Evolutionary conservation across 192 early-diverging fungal species (phyloP).

Genomic region (Cetraspora pellucida): DNA sequence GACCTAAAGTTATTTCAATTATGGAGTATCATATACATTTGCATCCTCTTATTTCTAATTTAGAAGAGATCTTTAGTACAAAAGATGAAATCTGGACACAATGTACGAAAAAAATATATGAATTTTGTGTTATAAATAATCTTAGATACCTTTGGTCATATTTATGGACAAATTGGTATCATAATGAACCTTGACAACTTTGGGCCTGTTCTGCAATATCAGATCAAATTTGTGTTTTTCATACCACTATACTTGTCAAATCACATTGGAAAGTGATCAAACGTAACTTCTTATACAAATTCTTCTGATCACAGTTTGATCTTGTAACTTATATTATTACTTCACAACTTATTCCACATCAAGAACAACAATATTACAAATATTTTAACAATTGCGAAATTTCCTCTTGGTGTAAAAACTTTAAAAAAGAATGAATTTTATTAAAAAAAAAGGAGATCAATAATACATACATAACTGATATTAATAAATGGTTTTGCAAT

Average conservation of each 20-base stretch:
- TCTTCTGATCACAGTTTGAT: not conserved
- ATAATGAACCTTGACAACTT: not conserved
- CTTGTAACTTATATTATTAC: slow-evolving; percentile 8
- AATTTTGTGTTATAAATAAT: not conserved
- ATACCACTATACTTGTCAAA: not conserved
- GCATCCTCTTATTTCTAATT: not conserved
- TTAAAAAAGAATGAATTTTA: slow-evolving; percentile 5
- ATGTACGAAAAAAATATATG: not conserved
- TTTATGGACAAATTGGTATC: slow-evolving; percentile 2
- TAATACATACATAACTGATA: not conserved
- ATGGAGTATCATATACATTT: not conserved
- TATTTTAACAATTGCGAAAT: not conserved
- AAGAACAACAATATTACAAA: not conserved
- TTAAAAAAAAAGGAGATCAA: not conserved
- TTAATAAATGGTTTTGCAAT: not conserved
- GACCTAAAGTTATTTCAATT: not conserved
- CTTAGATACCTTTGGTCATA: not conserved
- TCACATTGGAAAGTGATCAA: not conserved
- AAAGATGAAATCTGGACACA: not conserved
- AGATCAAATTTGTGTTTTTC: not conserved
- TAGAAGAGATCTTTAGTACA: not conserved
- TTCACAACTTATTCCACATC: not conserved
- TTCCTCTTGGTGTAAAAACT: not conserved
- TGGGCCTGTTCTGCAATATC: not conserved
- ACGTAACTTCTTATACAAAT: not conserved